Conservation (phyloP, 1,284 basidiomycete genomes). For the Puccinia coronata region DNA sequence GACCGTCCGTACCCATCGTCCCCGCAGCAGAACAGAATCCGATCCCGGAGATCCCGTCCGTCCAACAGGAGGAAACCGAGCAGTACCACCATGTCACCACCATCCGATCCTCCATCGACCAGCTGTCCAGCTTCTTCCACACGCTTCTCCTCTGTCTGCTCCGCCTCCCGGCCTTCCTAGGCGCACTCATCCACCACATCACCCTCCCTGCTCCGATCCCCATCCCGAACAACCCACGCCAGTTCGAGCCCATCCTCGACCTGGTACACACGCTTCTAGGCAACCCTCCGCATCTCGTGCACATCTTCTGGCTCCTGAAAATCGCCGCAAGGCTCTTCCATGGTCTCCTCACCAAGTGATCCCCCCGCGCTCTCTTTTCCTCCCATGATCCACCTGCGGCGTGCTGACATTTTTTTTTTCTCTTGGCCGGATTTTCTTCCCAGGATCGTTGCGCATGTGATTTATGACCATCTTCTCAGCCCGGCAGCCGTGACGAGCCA, state of each 20-base stretch:
- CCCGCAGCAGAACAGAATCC: neutral
- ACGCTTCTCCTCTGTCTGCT: conserved; percentile 41
- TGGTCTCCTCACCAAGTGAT: conserved; percentile 53
- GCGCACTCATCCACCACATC: conserved; percentile 44
- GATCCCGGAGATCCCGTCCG: no score
- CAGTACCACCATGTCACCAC: neutral
- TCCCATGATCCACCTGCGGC: neutral
- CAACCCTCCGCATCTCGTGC: conserved; percentile 55
- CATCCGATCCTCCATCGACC: conserved; percentile 51
- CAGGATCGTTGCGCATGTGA: conserved; percentile 68
- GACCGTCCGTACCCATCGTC: conserved; percentile 13
- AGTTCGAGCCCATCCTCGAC: conserved; percentile 65
- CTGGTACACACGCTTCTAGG: conserved; percentile 51
- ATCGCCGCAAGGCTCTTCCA: conserved; percentile 51
- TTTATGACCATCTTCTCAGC: conserved; percentile 66
- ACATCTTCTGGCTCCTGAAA: conserved; percentile 50
- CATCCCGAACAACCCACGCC: conserved; percentile 52
- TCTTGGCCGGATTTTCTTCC: conserved; percentile 37
- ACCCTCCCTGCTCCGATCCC: conserved; percentile 16
- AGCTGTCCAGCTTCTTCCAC: conserved; percentile 3
- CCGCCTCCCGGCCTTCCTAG: conserved; percentile 51
- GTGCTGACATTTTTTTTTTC: conserved; percentile 33
- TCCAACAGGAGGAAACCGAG: no score
- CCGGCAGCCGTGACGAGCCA: conserved; percentile 63
- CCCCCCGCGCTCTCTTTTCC: neutral